Percentiles rank a stretch among this genome's conserved stretches.
Conservation (phyloP, 1,139 yeast genomes). For the Yamadazyma sp. region DNA sequence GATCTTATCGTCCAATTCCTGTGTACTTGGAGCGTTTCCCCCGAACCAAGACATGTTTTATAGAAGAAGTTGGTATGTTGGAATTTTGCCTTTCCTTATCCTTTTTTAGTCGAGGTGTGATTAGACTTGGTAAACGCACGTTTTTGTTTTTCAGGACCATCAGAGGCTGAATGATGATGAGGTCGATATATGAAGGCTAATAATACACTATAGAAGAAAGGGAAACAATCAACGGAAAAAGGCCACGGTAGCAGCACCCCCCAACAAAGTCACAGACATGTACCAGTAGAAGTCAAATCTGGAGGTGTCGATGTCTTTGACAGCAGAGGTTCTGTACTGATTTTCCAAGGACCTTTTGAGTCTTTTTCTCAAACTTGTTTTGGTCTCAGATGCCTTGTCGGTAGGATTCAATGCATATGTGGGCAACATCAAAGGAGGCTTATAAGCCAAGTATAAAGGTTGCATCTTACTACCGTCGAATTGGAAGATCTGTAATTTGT, state of each 20-base stretch:
- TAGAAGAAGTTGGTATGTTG: neutral
- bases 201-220: neutral
- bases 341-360: conserved; percentile 78
- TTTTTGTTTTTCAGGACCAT: neutral
- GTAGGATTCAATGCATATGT: conserved; percentile 90
- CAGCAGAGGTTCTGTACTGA: conserved; percentile 76
- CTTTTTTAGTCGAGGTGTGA: neutral
- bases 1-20: conserved; percentile 63
- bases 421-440: conserved; percentile 95
- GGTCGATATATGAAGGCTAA: neutral
- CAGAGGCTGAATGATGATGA: neutral
- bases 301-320: conserved; percentile 42
- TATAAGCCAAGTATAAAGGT: conserved; percentile 87
- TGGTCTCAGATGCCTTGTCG: conserved; percentile 38
- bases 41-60: conserved; percentile 66
- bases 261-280: conserved; percentile 33
- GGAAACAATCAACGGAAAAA: conserved; percentile 16
- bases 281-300: conserved; percentile 49
- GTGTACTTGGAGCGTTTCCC: conserved; percentile 35
- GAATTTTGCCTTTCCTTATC: conserved; percentile 1
- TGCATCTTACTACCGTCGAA: conserved; percentile 83
- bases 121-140: neutral
- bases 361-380: conserved; percentile 41
- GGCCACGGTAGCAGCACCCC: conserved; percentile 23
- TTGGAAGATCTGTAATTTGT: conserved; percentile 70